These are phyloP conservation scores for Vanrija sp. DNA, from an alignment of 1,284 basidiomycete genomes.

Conservation along the genomic window DNA sequence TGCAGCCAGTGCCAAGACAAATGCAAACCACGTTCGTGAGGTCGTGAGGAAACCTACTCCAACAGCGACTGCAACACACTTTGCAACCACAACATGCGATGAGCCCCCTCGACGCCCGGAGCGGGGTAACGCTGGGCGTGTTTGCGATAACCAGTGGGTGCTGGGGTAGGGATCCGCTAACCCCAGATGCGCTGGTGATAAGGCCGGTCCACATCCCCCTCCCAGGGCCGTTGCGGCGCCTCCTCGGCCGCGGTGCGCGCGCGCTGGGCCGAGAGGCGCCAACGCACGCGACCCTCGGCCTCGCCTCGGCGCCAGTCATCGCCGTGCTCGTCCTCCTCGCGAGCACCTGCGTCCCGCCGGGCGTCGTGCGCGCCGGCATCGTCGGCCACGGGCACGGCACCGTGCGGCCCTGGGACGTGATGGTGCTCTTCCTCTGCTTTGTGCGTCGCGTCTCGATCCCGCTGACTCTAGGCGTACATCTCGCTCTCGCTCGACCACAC, in stretches of 20 bases:
- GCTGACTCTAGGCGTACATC: constrained; percentile 68
- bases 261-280: not conserved
- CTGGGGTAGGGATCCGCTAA: not conserved
- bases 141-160: constrained; percentile 69
- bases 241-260: not conserved
- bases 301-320: constrained; percentile 70
- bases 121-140: constrained; percentile 64
- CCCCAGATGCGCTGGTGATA: constrained; percentile 14
- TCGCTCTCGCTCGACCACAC: constrained; percentile 83
- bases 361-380: constrained; percentile 63
- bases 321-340: constrained; percentile 76
- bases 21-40: too few species aligned
- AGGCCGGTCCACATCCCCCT: constrained; percentile 10
- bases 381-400: constrained; percentile 59
- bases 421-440: constrained; percentile 85
- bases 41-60: too few species aligned
- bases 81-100: too few species aligned
- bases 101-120: constrained; percentile 35
- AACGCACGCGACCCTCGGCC: constrained; percentile 58
- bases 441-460: constrained; percentile 38
- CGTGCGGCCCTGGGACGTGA: constrained; percentile 88
- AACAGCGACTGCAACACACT: too few species aligned
- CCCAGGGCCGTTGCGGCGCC: not conserved
- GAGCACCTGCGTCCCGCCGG: constrained; percentile 63
- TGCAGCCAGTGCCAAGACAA: too few species aligned